Base-by-base conservation (phyloP, 1,139 yeast species). In the Eremothecium gossypii region DNA sequence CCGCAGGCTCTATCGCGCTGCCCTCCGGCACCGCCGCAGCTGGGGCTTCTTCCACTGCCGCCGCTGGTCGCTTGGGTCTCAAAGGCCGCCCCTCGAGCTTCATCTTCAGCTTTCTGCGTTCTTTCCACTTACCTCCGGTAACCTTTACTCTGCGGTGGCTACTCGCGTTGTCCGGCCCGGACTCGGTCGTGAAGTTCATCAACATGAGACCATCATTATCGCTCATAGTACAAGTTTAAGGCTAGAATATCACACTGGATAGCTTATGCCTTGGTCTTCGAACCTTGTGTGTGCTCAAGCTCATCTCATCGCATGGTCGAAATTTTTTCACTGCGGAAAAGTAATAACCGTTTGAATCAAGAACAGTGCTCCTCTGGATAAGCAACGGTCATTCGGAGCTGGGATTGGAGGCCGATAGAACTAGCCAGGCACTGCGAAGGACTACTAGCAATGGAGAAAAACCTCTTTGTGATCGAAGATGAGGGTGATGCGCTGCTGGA, bases 61-160 rank as follows among this genome's bases (percentile, higher is more conserved):
- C 41, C 20, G 48, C 48, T 33, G 35, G 20, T 20, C 52, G 50
- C 34, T 55, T 40, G 39, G 60, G 55, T 6, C 57, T 49, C 30
- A 57, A 53, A 14, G 58, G 57, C 17, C 44, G 48, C 8, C 53
- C 56, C 20, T 53, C 54, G 40, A 71, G 58, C 30, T 56, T 54
- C 38, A 65, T 62, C 43, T 63, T 61, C 38, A 57, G 39, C 43
- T 51, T 57, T 52, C 93, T 69, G 48, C 94, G 71, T 46, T 84
- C 94, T 53, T 76, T 80, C 94, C 94, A 83, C 53, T 73, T 72
- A 7, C 93, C 93, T 27, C 93, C 91, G 7, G 73, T 68, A 4
- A 75, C 69, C 50, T 77, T 79, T 5, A 58, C 55, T 11, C 47
- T 38, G 7, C 38, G 32, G 17, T 47, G 43, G 2, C 56, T 46